Conservation (phyloP, 139 green algal genomes). For the Chlamydomonas sp. region DNA sequence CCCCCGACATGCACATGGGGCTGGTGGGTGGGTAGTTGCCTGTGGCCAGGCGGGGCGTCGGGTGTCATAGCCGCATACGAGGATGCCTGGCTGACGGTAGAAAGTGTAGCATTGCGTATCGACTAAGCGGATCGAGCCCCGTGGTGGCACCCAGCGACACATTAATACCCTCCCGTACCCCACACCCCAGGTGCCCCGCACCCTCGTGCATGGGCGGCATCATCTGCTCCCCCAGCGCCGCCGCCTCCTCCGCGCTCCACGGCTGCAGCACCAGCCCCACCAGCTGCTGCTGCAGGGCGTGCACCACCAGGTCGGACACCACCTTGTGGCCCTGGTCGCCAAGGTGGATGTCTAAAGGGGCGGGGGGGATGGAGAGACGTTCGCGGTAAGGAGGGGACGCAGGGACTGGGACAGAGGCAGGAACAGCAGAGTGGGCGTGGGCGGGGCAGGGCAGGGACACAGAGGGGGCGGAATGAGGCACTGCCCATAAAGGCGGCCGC, state of each 20-base stretch:
- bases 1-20: slow-evolving; percentile 18
- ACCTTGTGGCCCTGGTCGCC: slow-evolving; percentile 4
- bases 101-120: not conserved
- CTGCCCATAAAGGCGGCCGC: too few species aligned
- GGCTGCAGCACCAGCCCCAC: slow-evolving; percentile 38
- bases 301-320: slow-evolving; percentile 40
- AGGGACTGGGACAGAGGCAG: not conserved
- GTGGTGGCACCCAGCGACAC: too few species aligned
- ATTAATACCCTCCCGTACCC: not conserved
- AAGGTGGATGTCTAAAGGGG: not conserved
- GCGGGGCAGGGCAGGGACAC: too few species aligned
- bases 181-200: not conserved
- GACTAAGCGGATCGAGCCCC: too few species aligned
- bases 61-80: not conserved
- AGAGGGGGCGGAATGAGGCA: too few species aligned
- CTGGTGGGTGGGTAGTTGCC: slow-evolving; percentile 34
- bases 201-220: slow-evolving; percentile 41
- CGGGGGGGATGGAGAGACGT: not conserved
- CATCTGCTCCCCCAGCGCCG: slow-evolving; percentile 36
- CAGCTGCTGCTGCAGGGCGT: slow-evolving; percentile 46
- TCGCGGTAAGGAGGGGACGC: not conserved
- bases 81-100: slow-evolving; percentile 13
- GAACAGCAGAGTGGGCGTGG: too few species aligned
- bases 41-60: slow-evolving; percentile 7
- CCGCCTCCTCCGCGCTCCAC: slow-evolving; percentile 26